Percentiles rank a stretch among this genome's conserved stretches.
Evolutionary conservation across 306 rosid species (phyloP).

Genomic region (Sphenostylis stenocarpa): DNA sequence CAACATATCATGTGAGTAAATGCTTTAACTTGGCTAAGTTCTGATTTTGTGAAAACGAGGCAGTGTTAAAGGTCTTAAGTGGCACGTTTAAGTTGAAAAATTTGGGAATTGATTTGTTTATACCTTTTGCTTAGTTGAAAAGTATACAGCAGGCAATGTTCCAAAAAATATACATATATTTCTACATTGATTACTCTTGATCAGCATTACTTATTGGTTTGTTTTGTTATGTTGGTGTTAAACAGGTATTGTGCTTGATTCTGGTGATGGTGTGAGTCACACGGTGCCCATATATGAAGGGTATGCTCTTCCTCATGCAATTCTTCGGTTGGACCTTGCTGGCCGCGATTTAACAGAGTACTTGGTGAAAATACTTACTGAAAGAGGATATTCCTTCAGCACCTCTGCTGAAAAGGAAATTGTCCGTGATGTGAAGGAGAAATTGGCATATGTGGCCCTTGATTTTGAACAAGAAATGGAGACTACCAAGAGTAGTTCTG

Average conservation of each 20-base stretch:
- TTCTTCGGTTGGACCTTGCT: conserved; percentile 74
- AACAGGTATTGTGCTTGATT: conserved; percentile 72
- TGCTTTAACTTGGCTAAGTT: neutral
- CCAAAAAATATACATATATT: conserved; percentile 14
- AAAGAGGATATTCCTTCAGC: conserved; percentile 73
- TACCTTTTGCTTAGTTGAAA: neutral
- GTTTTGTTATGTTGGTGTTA: conserved; percentile 6
- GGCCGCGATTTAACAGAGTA: conserved; percentile 74
- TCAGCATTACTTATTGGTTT: neutral
- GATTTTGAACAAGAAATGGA: conserved; percentile 74
- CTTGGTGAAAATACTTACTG: conserved; percentile 67
- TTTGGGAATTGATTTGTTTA: neutral
- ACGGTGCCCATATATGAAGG: conserved; percentile 80
- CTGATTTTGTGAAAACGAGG: neutral
- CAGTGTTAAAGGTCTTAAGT: neutral
- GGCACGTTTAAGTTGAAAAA: neutral
- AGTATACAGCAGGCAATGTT: neutral
- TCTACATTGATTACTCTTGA: neutral
- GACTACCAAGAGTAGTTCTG: conserved; percentile 63
- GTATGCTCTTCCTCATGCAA: conserved; percentile 73
- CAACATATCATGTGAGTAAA: neutral
- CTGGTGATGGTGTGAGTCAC: conserved; percentile 84
- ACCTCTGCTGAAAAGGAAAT: conserved; percentile 78
- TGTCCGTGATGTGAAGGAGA: conserved; percentile 83
- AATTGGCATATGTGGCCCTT: conserved; percentile 71